A percentile compares a stretch with the other conserved stretches of the same genome.
Conservation (phyloP, 345 rosid genomes). For the Corchorus capsularis region DNA sequence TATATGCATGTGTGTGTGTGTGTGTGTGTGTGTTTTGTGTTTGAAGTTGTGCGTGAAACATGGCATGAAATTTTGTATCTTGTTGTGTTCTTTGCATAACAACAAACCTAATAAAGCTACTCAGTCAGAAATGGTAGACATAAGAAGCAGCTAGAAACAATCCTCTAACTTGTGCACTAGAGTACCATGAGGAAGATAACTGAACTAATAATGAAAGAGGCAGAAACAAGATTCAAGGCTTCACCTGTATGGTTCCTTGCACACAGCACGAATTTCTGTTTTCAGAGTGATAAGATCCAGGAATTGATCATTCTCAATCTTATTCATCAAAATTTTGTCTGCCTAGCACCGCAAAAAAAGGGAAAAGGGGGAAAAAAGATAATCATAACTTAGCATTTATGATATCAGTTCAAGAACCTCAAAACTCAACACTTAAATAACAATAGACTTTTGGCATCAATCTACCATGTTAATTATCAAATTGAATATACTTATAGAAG, state of each 20-base stretch:
- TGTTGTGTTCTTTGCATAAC: not conserved
- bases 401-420: conserved; percentile 4
- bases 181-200: conserved; percentile 7
- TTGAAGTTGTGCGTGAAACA: not conserved
- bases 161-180: not conserved
- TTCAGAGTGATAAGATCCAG: conserved; percentile 82
- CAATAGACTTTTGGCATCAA: not conserved
- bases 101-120: conserved; percentile 3
- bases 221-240: conserved; percentile 19
- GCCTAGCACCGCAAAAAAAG: conserved; percentile 48
- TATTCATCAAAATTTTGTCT: conserved; percentile 82
- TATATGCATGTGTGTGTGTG: too few species aligned
- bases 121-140: not conserved
- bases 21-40: too few species aligned
- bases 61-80: not conserved
- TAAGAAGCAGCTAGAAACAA: conserved; percentile 10
- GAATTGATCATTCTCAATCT: conserved; percentile 95
- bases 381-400: conserved; percentile 6
- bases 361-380: not conserved
- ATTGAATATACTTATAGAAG: conserved; percentile 2
- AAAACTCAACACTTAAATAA: conserved; percentile 11
- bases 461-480: not conserved
- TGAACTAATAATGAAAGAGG: conserved; percentile 21
- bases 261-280: conserved; percentile 76
- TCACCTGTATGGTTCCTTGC: conserved; percentile 96